phyloP scores from a whole-genome alignment of 352 stramenopile species.

The Halophytophthora batemanensis region DNA sequence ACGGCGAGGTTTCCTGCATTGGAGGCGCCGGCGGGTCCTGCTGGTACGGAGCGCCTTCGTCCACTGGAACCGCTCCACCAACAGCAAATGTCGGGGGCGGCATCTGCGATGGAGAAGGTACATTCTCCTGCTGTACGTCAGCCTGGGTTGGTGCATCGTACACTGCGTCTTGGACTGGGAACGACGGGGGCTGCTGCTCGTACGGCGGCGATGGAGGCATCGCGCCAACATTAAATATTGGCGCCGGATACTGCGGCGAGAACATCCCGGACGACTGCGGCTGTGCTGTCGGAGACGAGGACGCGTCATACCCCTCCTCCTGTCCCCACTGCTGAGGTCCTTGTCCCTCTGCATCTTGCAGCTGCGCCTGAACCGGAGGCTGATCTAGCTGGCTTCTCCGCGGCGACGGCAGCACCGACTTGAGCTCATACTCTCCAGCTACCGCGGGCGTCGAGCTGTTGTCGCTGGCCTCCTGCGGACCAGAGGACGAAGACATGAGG shows the following conservation, averaged over 20 bases:
- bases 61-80: not conserved
- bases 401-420: conserved; percentile 30
- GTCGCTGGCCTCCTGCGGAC: conserved; percentile 3
- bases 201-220: conserved; percentile 12
- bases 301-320: conserved; percentile 6
- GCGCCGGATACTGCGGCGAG: conserved; percentile 12
- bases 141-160: conserved; percentile 11
- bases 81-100: conserved; percentile 9
- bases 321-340: conserved; percentile 1
- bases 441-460: conserved; percentile 1
- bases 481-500: conserved; percentile 17
- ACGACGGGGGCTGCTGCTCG: conserved; percentile 11
- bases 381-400: conserved; percentile 13
- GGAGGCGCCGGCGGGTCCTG: conserved; percentile 1
- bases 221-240: conserved; percentile 18
- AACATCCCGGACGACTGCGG: conserved; percentile 3
- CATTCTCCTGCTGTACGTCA: conserved; percentile 6
- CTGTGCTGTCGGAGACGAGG: not conserved
- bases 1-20: not conserved
- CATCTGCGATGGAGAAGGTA: conserved; percentile 8
- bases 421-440: conserved; percentile 33
- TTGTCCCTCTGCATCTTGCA: conserved; percentile 5
- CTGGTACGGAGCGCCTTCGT: conserved; percentile 1
- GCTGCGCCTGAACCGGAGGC: conserved; percentile 1
- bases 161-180: conserved; percentile 2